phyloP scores from a whole-genome alignment of 73 alveolate genomes.

The Uronychia setigera region DNA sequence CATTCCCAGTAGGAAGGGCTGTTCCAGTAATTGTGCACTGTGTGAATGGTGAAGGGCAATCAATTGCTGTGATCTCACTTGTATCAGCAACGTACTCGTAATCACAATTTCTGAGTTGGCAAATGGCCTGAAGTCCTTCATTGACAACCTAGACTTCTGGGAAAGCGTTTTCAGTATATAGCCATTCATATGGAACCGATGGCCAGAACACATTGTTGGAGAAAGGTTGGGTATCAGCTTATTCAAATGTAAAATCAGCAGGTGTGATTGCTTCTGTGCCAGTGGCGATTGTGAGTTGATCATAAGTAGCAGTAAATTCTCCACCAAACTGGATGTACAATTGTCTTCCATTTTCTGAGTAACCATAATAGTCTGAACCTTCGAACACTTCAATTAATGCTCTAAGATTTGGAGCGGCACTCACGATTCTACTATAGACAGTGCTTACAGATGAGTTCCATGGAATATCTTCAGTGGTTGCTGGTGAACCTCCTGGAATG shows the following conservation, averaged over 20 bases:
- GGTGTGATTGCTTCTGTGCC: background rate
- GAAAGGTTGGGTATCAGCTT: background rate
- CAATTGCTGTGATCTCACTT: background rate
- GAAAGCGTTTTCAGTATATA: background rate
- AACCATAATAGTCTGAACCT: background rate
- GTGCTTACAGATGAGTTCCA: too few relatives aligned
- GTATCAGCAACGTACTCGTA: background rate
- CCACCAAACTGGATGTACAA: background rate
- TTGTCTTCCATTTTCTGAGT: background rate
- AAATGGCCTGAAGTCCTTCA: background rate
- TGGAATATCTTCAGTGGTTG: background rate
- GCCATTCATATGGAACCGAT: background rate
- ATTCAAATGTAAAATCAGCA: too few relatives aligned
- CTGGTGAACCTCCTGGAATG: background rate
- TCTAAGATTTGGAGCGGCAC: background rate
- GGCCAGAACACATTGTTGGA: background rate
- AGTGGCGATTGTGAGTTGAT: background rate
- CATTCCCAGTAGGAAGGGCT: background rate
- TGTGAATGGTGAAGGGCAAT: background rate
- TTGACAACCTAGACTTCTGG: background rate
- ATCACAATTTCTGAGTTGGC: background rate
- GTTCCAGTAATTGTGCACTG: background rate
- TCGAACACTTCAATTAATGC: background rate
- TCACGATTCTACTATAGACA: too few relatives aligned
- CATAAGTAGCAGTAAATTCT: background rate